Evolutionary conservation across 345 rosid species (phyloP), one percentile per base, ranked within the genome.

Genomic region (Gossypium arboreum): DNA sequence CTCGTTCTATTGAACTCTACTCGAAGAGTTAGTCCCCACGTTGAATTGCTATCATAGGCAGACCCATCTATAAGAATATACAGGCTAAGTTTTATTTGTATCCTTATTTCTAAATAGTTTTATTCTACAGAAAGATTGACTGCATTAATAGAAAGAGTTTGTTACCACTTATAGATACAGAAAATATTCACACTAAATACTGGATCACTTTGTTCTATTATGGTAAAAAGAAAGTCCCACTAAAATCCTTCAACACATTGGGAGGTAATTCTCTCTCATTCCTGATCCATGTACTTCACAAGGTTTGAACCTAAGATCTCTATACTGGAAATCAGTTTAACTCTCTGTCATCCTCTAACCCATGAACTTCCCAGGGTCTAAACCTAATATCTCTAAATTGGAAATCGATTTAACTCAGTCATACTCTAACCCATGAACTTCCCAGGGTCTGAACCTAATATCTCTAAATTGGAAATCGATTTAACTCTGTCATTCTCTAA

Each of bases 1-100:
- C 22, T 24, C 8, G 1, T 15, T 7, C 1, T 48, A 2, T 24
- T 50, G 22, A 50, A 50, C 20, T 54, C 72, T 68, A 10, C 13
- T 48, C 5, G 12, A 16, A 67, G 55, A 45, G 71, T 45, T 67
- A 7, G 24, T 9, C 5, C 34, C 34, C n/a, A 43, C 27, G 47
- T 22, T 27, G 20, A 68, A 24, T 9, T 68, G 72, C 72, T 22
- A 68, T 48, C 72, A 68, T 47, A 50, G 22, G 58, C 24, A 27
- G 73, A 25, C 24, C 73, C 22, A 16, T 45, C 25, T 25, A 51
- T 9, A 50, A 24, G 58, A 16, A 50, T 51, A 9, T 50, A 17
- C 17, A 17, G 73, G 24, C 59, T 50, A 51, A 45, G 9, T 9
- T 25, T 27, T 50, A 22, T 69, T 27, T 27, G 12, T 69, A 52